These are phyloP conservation scores for Saprolegnia parasitica DNA, from an alignment of 352 stramenopile genomes.

Conservation along the genomic window DNA sequence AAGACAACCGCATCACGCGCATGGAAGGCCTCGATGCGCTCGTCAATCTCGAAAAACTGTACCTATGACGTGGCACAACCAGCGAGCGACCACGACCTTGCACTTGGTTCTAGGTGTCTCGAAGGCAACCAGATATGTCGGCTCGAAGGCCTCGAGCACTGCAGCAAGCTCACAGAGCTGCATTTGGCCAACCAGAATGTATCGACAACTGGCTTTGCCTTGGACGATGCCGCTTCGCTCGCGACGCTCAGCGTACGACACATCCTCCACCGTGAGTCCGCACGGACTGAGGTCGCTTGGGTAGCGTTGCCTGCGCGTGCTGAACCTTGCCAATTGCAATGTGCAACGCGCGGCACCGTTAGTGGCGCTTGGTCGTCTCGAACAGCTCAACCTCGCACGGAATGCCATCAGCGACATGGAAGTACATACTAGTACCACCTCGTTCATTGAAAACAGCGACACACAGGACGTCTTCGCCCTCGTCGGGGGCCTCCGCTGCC, in stretches of 20 bases:
- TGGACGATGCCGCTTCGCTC: constrained; percentile 43
- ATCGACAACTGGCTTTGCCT: constrained; percentile 38
- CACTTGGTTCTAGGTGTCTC: constrained; percentile 33
- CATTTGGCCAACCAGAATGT: constrained; percentile 63
- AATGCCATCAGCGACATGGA: constrained; percentile 62
- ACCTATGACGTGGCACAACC: neutral
- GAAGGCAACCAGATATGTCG: constrained; percentile 57
- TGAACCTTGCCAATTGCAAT: constrained; percentile 60
- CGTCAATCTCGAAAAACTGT: constrained; percentile 58
- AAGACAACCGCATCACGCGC: constrained; percentile 55
- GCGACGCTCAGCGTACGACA: constrained; percentile 3
- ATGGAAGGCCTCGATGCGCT: constrained; percentile 50
- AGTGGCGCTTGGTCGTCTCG: constrained; percentile 37
- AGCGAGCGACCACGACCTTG: neutral
- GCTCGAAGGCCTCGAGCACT: constrained; percentile 49
- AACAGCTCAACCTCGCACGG: constrained; percentile 60
- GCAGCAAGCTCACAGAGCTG: constrained; percentile 49
- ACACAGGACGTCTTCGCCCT: constrained; percentile 65
- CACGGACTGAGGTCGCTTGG: too few relatives aligned
- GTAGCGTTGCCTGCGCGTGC: constrained; percentile 49
- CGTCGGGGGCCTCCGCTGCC: constrained; percentile 39
- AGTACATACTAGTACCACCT: constrained; percentile 12
- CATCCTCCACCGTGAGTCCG: too few relatives aligned
- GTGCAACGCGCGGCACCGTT: constrained; percentile 37
- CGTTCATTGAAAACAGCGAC: constrained; percentile 45